Percentiles rank a stretch among this genome's conserved stretches.
phyloP scores from a whole-genome alignment of 2,329 filamentous ascomycete genomes.

The Alternaria hordeiaustralica region DNA sequence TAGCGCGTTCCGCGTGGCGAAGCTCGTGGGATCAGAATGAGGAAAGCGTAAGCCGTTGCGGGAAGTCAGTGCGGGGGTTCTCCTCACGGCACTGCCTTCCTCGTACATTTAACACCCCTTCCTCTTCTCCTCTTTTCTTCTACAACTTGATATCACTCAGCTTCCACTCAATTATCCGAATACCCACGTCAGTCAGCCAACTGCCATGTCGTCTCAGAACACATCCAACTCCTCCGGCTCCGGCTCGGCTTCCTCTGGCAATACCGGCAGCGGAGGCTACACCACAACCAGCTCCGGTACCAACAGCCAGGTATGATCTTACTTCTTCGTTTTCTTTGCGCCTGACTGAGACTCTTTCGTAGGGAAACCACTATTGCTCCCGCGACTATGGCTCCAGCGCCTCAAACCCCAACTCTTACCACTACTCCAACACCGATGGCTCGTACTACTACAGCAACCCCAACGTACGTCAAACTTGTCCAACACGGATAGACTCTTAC shows the following conservation, averaged over 20 bases:
- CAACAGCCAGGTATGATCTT: constrained; percentile 38
- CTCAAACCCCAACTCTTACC: constrained; percentile 48
- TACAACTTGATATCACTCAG: background rate
- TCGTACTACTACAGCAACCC: constrained; percentile 51
- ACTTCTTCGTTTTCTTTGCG: background rate
- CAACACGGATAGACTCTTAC: background rate
- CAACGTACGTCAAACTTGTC: constrained; percentile 2
- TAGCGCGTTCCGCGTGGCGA: background rate
- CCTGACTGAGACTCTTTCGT: background rate
- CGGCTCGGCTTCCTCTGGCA: constrained; percentile 13
- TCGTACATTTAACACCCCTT: background rate
- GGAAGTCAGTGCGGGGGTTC: background rate
- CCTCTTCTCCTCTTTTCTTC: background rate
- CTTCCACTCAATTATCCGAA: background rate
- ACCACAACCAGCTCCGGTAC: constrained; percentile 50
- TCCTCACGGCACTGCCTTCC: background rate
- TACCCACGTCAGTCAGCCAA: background rate
- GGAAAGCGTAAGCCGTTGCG: background rate
- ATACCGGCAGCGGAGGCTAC: constrained; percentile 38
- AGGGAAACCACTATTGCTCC: constrained; percentile 51
- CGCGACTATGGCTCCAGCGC: constrained; percentile 47
- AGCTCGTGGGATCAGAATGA: background rate
- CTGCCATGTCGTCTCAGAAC: background rate
- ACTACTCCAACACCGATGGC: constrained; percentile 46
- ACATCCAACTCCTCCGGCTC: constrained; percentile 15